Evolutionary conservation across 176 grass and related monocot genomes (phyloP).

Genomic region (Oryza rufipogon): DNA sequence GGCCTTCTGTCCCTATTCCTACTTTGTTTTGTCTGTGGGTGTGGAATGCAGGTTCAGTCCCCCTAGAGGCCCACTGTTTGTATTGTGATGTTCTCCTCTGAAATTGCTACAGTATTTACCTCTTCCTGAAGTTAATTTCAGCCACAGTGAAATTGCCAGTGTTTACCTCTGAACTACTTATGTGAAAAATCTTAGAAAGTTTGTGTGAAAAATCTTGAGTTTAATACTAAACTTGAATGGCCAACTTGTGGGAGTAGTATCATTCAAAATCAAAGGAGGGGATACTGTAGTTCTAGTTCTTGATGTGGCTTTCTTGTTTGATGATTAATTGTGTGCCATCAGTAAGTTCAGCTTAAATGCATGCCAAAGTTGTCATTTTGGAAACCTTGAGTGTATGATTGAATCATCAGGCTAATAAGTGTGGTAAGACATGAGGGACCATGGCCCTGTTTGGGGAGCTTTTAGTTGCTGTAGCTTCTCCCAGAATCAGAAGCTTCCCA

Average conservation of each 20-base stretch:
- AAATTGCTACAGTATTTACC: background rate
- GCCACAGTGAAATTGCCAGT: too few relatives aligned
- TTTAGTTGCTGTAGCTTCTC: too few relatives aligned
- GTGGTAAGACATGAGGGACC: background rate
- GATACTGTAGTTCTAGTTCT: background rate
- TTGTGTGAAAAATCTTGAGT: too few relatives aligned
- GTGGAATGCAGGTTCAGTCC: conserved; percentile 26
- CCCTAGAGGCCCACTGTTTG: background rate
- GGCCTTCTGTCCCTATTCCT: conserved; percentile 40
- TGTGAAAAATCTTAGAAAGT: too few relatives aligned
- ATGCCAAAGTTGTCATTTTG: background rate
- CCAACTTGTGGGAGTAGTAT: background rate
- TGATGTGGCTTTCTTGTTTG: background rate
- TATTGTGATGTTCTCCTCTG: background rate
- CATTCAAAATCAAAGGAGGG: background rate
- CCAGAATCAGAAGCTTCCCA: too few relatives aligned
- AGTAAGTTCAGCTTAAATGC: background rate
- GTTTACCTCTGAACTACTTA: too few relatives aligned
- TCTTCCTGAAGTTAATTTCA: too few relatives aligned
- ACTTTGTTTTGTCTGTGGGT: conserved; percentile 24
- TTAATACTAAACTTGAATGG: too few relatives aligned
- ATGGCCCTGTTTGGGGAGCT: too few relatives aligned
- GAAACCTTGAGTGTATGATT: background rate
- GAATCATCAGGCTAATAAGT: background rate
- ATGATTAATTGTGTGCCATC: background rate